These are phyloP conservation scores for Naegleria fowleri DNA, from an alignment of 208 protist species.

Conservation along the genomic window DNA sequence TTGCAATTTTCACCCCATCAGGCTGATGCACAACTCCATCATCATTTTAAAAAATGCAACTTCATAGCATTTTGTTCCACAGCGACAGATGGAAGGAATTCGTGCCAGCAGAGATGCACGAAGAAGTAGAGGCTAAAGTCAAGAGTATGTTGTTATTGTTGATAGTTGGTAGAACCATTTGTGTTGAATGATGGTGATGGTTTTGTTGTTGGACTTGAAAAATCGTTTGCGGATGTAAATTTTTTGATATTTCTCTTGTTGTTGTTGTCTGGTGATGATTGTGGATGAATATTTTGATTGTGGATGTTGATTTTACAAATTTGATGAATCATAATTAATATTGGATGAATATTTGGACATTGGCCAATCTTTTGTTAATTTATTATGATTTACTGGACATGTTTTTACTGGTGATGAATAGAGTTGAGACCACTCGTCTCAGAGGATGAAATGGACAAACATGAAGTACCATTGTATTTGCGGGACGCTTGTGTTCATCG, in stretches of 20 bases:
- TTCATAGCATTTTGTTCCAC: not conserved
- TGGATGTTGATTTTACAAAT: not conserved
- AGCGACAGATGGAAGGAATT: not conserved
- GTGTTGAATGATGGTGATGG: no score
- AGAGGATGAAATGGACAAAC: conserved; percentile 19
- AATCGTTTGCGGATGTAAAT: no score
- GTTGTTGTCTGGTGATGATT: not conserved
- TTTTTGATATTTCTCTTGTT: no score
- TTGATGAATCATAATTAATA: no score
- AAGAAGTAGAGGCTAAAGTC: not conserved
- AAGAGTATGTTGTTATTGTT: not conserved
- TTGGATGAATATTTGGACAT: no score
- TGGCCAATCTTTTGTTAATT: no score
- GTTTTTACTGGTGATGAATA: not conserved
- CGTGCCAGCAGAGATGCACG: not conserved
- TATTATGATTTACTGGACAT: not conserved
- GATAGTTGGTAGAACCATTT: no score
- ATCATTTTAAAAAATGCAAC: not conserved
- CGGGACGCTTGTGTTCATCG: not conserved
- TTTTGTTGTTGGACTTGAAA: no score
- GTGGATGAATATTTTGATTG: not conserved
- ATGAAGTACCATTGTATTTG: not conserved
- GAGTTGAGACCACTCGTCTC: not conserved
- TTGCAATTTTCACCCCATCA: no score
- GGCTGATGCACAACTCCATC: no score